Evolutionary conservation across 2,329 filamentous ascomycete species (phyloP).

Genomic region (Nemania serpens): DNA sequence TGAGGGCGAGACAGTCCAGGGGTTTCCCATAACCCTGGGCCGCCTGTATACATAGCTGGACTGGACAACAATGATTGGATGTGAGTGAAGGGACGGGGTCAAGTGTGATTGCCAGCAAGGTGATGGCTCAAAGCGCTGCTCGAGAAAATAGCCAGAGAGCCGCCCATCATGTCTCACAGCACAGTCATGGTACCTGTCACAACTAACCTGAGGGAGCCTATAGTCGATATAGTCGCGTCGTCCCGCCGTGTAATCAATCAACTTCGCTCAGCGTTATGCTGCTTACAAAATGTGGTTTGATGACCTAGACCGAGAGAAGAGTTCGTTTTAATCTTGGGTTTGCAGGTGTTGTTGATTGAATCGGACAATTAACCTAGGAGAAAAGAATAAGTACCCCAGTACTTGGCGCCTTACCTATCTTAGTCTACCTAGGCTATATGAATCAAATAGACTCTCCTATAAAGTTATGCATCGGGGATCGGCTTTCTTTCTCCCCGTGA

Average conservation of each 20-base stretch:
- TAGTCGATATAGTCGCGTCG: neutral
- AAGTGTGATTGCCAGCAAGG: neutral
- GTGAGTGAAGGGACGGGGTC: constrained; percentile 2
- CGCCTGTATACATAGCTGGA: neutral
- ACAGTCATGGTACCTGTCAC: neutral
- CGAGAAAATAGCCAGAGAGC: neutral
- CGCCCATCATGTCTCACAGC: neutral
- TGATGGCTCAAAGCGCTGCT: neutral
- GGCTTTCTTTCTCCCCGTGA: constrained; percentile 11
- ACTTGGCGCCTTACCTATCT: neutral
- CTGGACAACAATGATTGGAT: constrained; percentile 1
- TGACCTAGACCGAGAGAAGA: neutral
- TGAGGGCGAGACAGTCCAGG: neutral
- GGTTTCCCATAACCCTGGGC: neutral
- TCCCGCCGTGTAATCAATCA: no score
- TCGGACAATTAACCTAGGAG: no score
- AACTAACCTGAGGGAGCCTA: no score
- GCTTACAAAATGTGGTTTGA: neutral
- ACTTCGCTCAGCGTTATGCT: no score
- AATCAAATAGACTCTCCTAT: no score
- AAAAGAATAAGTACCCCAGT: no score
- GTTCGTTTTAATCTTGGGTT: neutral
- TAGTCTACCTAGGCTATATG: no score
- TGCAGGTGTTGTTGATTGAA: neutral
- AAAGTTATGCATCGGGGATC: constrained; percentile 8